Evolutionary conservation across 805 yeast genomes (phyloP).

Genomic region (Saturnispora bothae): DNA sequence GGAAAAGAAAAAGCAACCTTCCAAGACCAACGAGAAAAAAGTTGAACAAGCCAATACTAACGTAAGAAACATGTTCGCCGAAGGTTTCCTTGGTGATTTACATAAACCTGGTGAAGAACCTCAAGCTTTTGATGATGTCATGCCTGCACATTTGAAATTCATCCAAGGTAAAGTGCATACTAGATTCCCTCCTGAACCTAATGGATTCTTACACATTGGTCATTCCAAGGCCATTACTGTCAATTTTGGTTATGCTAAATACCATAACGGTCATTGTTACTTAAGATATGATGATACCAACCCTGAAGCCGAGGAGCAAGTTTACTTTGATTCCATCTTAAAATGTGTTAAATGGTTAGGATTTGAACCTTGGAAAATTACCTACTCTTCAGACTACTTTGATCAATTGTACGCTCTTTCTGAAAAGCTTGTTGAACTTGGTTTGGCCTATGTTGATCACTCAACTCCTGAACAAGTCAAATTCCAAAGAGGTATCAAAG

Average conservation of each 20-base stretch:
- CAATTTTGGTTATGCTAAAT: conserved; percentile 93
- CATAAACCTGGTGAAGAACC: conserved; percentile 95
- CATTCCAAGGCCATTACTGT: conserved; percentile 97
- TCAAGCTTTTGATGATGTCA: conserved; percentile 77
- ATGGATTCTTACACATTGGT: conserved; percentile 95
- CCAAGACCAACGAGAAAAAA: neutral
- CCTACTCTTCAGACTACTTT: conserved; percentile 94
- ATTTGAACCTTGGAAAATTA: conserved; percentile 83
- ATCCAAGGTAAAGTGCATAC: conserved; percentile 82
- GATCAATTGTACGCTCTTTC: conserved; percentile 83
- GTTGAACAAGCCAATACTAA: conserved; percentile 16
- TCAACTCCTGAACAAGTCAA: conserved; percentile 88
- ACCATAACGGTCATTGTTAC: conserved; percentile 77
- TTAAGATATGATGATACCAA: conserved; percentile 95
- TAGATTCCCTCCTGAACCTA: conserved; percentile 98
- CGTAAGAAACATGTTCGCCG: conserved; percentile 73
- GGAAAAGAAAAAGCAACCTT: conserved; percentile 50
- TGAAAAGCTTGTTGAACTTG: conserved; percentile 61
- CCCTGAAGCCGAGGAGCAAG: conserved; percentile 97
- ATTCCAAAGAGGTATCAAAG: conserved; percentile 79
- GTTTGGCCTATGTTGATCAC: conserved; percentile 83
- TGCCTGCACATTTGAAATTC: conserved; percentile 66
- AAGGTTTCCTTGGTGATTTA: conserved; percentile 90
- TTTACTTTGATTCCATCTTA: conserved; percentile 72
- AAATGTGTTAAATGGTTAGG: conserved; percentile 92